Base-by-base conservation (phyloP, 257 asterid species). In the Ilex aquifolium region DNA sequence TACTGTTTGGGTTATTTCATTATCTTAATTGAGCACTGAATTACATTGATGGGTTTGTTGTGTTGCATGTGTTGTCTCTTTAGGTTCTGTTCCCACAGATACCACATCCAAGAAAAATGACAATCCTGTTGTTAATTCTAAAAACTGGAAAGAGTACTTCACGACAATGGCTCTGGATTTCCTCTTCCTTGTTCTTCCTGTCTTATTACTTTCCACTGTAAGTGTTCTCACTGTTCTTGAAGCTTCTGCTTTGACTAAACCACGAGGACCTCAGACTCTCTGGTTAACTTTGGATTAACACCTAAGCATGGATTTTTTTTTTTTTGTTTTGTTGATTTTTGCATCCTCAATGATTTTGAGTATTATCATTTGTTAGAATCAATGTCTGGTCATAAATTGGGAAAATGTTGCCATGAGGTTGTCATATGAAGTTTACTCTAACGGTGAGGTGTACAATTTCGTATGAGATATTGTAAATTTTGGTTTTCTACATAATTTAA, bases 191-290 rank as follows among this genome's bases (percentile, higher is more conserved):
- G 65, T 64, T 59, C 81, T 84, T 70, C 96, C 97, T 14, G 77
- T 61, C 68, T 57, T 77, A 65, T 78, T 82, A 59, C 77, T 70
- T 72, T 52, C 85, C 59, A 93, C 99, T n/a, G 95, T 90, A 79
- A 93, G 97, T 82, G 31, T 52, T 75, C 44, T 67, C 44, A 16
- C 64, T 60, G 48, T 14, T 53, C n/a, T 14, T 7, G 30, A 12
- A 49, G 17, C 54, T 49, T 49, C 54, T 49, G 14, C 14, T 49
- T 49, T 4, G 54, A 49, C 5, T 49, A 49, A 49, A 49, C 14
- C 5, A 49, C 10, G 54, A 49, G 6, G 13, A 49, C n/a, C 14
- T 49, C 17, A 49, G 54, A 36, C 1, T 36, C 1, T 36, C 8
- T 4, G 5, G 8, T 36, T 36, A 36, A 36, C 42, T 36, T 4